Evolutionary conservation across 345 rosid genomes (phyloP).

Genomic region (thale cress (Arabidopsis thaliana)): DNA sequence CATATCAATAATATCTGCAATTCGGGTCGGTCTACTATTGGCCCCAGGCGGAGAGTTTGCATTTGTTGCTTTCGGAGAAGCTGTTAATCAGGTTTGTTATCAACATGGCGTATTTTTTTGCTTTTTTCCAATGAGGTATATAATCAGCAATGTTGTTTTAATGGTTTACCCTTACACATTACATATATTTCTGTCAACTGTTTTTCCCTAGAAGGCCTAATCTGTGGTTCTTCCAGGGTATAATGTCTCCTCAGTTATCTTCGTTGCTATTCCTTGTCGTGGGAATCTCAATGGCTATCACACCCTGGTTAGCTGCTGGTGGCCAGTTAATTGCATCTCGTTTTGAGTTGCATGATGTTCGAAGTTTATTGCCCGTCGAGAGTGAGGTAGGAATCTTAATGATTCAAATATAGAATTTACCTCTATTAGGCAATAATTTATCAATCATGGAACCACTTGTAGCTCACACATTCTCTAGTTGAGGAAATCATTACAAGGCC

Average conservation of each 20-base stretch:
- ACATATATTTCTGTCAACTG: constrained; percentile 6
- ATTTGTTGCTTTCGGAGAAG: constrained; percentile 98
- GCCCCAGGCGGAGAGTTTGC: constrained; percentile 99
- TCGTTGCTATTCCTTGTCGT: constrained; percentile 95
- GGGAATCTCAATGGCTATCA: constrained; percentile 97
- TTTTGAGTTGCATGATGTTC: constrained; percentile 93
- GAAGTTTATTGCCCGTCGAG: constrained; percentile 93
- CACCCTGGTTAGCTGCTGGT: constrained; percentile 99
- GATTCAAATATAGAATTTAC: background rate
- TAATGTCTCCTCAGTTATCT: constrained; percentile 90
- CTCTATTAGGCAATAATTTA: constrained; percentile 5
- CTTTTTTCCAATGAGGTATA: constrained; percentile 10
- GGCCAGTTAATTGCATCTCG: constrained; percentile 97
- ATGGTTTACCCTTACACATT: background rate
- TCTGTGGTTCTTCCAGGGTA: constrained; percentile 69
- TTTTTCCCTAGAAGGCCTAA: constrained; percentile 19
- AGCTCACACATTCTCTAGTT: constrained; percentile 23
- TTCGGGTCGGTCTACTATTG: constrained; percentile 92
- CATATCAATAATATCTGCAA: constrained; percentile 82
- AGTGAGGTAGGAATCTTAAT: constrained; percentile 73
- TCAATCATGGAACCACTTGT: constrained; percentile 19
- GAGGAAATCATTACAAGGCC: constrained; percentile 19
- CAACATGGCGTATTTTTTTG: constrained; percentile 2
- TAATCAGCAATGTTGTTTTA: background rate
- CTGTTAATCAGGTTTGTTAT: constrained; percentile 86